Base-by-base conservation (phyloP, 768 basidiomycete species). In the Tricholoma matsutake region DNA sequence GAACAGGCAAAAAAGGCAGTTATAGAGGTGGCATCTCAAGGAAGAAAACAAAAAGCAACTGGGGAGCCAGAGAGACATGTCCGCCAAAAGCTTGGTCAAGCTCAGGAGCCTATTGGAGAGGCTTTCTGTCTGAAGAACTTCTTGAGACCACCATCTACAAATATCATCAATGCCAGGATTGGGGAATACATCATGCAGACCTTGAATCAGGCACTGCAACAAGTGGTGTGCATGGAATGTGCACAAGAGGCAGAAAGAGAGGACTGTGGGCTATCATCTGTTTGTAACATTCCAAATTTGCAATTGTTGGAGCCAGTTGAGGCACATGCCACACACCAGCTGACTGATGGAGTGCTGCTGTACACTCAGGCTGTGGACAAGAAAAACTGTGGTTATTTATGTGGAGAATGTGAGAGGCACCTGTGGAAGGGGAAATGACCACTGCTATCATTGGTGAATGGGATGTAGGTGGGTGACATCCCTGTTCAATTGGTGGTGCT, bases 381-480 rank as follows among this genome's bases (percentile, higher is more conserved):
- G n/a, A 9, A 32, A n/a, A 1, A 54, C 4, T 1, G 34, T 4
- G n/a, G 25, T 3, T 11, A n/a, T n/a, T 2, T 65, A 0, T 71
- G 68, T 34, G 1, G 49, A 0, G 37, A 65, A 16, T 69, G 67
- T 57, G n/a, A 32, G 4, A 0, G 4, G 1, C 22, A 55, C 13
- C 53, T 71, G 14, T 2, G 13, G 6, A 34, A 35, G 28, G 51
- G 57, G 25, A 10, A 47, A 11, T 53, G 35, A 1, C 74, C 74
- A 0, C 31, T 18, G 4, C 58, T 73, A 1, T 59, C 73, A 0
- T 69, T 81, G 0, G 75, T 73, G 0, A 81, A 81, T 57, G 59
- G 67, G 5, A 66, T 79, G 65, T 81, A 79, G 79, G 64, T 81
- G 18, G 78, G 78, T 0, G 43, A 65, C 0, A 55, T 73, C 5